phyloP scores from a whole-genome alignment of 2,329 filamentous ascomycete genomes.

The Periconia sp. region DNA sequence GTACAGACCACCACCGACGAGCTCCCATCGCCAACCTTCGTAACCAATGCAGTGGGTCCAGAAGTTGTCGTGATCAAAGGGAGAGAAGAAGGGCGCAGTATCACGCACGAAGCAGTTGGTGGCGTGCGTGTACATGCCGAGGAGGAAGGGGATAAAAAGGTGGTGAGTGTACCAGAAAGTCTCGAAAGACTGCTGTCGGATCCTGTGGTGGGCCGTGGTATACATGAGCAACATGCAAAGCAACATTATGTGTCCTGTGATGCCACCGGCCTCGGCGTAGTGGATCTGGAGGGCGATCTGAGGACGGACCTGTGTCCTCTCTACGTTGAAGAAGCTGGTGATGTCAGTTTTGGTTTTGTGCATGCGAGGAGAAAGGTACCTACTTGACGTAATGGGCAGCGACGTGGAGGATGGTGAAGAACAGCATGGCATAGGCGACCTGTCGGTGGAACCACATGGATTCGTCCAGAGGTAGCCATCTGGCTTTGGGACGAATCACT shows the following conservation, averaged over 20 bases:
- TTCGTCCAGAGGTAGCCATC: constrained; percentile 91
- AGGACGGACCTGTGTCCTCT: constrained; percentile 78
- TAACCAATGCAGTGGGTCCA: constrained; percentile 96
- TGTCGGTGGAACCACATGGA: constrained; percentile 97
- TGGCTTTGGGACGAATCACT: constrained; percentile 80
- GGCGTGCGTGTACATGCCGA: constrained; percentile 93
- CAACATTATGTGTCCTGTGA: constrained; percentile 96
- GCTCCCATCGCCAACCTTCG: constrained; percentile 95
- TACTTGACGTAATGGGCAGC: constrained; percentile 91
- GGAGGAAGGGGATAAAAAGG: constrained; percentile 92
- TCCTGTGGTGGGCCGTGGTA: constrained; percentile 89
- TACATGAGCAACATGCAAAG: constrained; percentile 99
- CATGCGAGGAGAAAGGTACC: constrained; percentile 31
- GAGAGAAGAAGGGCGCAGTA: constrained; percentile 69
- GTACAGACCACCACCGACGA: constrained; percentile 83
- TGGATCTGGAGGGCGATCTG: constrained; percentile 86
- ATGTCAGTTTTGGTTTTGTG: constrained; percentile 10
- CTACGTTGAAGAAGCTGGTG: constrained; percentile 90
- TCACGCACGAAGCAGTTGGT: constrained; percentile 96
- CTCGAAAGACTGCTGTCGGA: constrained; percentile 95
- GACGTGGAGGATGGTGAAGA: constrained; percentile 80
- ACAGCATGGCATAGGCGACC: constrained; percentile 82
- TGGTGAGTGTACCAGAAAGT: constrained; percentile 99
- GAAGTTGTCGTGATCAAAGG: constrained; percentile 78
- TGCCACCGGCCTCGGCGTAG: constrained; percentile 83